A percentile compares a stretch with the other conserved stretches of the same genome.
These are phyloP conservation scores for Dacryopinax primogenitus DNA, from an alignment of 768 basidiomycete genomes.

Conservation along the genomic window DNA sequence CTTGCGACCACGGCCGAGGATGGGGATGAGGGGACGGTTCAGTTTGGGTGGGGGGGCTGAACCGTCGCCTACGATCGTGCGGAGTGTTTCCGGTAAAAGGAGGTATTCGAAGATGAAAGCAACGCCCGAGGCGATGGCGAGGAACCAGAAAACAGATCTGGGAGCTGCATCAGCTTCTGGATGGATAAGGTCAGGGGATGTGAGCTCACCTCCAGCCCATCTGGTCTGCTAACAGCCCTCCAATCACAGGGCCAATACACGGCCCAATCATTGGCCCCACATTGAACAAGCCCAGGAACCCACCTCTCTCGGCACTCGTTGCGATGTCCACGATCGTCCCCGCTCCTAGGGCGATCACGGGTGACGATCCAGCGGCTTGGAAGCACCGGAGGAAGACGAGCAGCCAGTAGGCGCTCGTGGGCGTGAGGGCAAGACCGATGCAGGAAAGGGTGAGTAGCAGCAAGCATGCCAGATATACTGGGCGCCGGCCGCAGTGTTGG, in stretches of 20 bases:
- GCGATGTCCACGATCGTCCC: conserved; percentile 73
- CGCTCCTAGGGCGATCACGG: conserved; percentile 65
- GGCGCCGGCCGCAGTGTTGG: conserved; percentile 41
- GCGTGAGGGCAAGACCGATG: conserved; percentile 44
- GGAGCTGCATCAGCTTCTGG: conserved; percentile 8
- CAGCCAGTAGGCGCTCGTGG: conserved; percentile 57
- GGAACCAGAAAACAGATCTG: conserved; percentile 53
- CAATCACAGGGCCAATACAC: conserved; percentile 40
- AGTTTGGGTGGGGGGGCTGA: conserved; percentile 26
- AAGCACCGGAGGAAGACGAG: conserved; percentile 66
- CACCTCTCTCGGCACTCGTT: conserved; percentile 55
- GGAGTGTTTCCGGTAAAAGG: conserved; percentile 37
- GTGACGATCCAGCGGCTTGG: conserved; percentile 68
- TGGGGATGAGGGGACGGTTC: conserved; percentile 27
- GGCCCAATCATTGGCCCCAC: conserved; percentile 48
- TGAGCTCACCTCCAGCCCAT: conserved; percentile 52
- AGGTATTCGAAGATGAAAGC: conserved; percentile 39
- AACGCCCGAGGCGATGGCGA: conserved; percentile 36
- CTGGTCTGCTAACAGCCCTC: conserved; percentile 38
- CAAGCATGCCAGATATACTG: conserved; percentile 50
- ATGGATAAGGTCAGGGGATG: not conserved
- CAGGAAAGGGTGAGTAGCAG: conserved; percentile 52
- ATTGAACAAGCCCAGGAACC: conserved; percentile 55
- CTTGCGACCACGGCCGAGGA: conserved; percentile 14
- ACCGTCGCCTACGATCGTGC: conserved; percentile 35